These are phyloP conservation scores for Rosa hybrid DNA, from an alignment of 331 rosid species.

Conservation along the genomic window DNA sequence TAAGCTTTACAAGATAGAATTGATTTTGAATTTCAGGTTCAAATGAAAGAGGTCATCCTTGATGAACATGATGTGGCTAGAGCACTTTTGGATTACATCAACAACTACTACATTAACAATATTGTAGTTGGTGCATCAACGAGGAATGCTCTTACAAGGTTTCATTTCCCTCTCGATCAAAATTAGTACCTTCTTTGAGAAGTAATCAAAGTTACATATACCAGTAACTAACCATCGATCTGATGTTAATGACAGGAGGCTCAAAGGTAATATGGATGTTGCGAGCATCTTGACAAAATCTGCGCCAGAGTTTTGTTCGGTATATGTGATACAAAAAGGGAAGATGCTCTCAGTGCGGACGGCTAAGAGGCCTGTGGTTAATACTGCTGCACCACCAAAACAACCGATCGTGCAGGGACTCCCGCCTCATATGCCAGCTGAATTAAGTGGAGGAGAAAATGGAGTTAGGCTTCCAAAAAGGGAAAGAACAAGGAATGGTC, in stretches of 20 bases:
- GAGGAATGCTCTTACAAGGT: slow-evolving; percentile 71
- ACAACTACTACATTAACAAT: slow-evolving; percentile 43
- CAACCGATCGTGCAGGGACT: slow-evolving; percentile 29
- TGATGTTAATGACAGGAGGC: slow-evolving; percentile 48
- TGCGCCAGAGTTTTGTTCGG: slow-evolving; percentile 78
- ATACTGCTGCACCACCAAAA: slow-evolving; percentile 46
- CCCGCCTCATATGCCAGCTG: slow-evolving; percentile 27
- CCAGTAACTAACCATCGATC: not conserved
- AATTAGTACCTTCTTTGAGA: not conserved
- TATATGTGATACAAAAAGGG: slow-evolving; percentile 78
- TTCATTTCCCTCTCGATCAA: not conserved
- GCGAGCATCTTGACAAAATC: slow-evolving; percentile 54
- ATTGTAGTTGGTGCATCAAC: slow-evolving; percentile 70
- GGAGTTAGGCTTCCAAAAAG: slow-evolving; percentile 42
- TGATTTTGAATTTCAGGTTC: slow-evolving; percentile 45
- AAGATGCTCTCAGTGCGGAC: slow-evolving; percentile 63
- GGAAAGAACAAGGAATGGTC: slow-evolving; percentile 26
- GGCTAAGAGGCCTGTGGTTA: slow-evolving; percentile 56
- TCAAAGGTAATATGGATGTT: slow-evolving; percentile 50
- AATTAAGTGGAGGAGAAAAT: slow-evolving; percentile 40
- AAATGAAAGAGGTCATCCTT: slow-evolving; percentile 62
- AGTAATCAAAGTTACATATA: not conserved
- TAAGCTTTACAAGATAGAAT: not conserved
- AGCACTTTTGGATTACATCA: slow-evolving; percentile 58
- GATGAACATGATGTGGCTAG: slow-evolving; percentile 64